These are phyloP conservation scores for Parastagonospora avenae DNA, from an alignment of 2,329 filamentous ascomycete genomes.

Conservation along the genomic window DNA sequence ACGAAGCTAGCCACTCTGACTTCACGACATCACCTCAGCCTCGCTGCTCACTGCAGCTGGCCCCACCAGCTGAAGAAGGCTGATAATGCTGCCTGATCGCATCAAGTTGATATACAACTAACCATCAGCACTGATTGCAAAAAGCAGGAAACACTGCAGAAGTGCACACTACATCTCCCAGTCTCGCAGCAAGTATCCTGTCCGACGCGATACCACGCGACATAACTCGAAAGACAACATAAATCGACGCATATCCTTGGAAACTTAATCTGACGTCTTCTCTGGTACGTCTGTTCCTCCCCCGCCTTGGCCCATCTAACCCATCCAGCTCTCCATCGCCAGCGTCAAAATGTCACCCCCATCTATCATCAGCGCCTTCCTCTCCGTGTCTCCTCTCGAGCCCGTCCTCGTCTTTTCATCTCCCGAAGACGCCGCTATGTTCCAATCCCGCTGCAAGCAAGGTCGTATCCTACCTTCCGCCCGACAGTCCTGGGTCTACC, in stretches of 20 bases:
- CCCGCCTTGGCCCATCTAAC: not conserved
- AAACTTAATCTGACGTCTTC: not conserved
- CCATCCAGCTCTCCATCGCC: not conserved
- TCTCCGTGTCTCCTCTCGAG: constrained; percentile 27
- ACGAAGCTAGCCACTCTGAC: not conserved
- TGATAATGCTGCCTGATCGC: not conserved
- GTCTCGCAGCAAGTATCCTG: not conserved
- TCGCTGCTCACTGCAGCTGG: not conserved
- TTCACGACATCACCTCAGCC: constrained; percentile 1
- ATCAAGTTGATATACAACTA: not conserved
- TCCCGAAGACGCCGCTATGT: constrained; percentile 16
- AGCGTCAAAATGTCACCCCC: constrained; percentile 5
- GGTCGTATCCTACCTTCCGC: constrained; percentile 21
- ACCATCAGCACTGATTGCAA: not conserved
- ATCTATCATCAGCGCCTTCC: constrained; percentile 14
- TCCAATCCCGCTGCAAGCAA: constrained; percentile 25
- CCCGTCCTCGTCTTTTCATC: constrained; percentile 26
- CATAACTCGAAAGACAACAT: not conserved
- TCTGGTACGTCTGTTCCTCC: not conserved
- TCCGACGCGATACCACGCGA: not conserved
- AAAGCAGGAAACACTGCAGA: not conserved
- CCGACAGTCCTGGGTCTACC: constrained; percentile 21
- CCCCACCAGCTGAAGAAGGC: constrained; percentile 1
- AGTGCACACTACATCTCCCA: not conserved
- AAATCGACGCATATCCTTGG: not conserved